Evolutionary conservation across 768 basidiomycete genomes (phyloP).

Genomic region (Chalciporus pseudorubinellus): DNA sequence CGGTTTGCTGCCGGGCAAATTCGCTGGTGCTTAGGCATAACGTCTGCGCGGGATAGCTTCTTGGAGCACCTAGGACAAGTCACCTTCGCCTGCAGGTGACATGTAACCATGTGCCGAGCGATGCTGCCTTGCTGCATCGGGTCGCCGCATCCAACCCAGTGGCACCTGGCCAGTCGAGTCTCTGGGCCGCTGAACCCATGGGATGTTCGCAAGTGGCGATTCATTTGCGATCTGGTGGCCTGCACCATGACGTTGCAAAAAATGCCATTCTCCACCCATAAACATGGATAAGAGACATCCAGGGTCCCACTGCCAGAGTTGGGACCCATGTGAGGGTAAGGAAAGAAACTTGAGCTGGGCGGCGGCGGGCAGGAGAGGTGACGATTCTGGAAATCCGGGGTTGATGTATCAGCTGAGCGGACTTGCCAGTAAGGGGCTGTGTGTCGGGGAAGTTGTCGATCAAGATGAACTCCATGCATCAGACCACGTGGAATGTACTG

Average conservation of each 20-base stretch:
- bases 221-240: conserved; percentile 24
- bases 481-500: neutral
- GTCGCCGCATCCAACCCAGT: conserved; percentile 19
- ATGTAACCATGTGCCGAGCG: conserved; percentile 27
- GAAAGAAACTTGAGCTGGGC: neutral
- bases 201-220: conserved; percentile 24
- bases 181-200: conserved; percentile 25
- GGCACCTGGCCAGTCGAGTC: conserved; percentile 16
- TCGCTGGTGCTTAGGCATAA: conserved; percentile 27
- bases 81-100: conserved; percentile 28
- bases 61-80: conserved; percentile 28
- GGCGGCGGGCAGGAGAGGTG: neutral
- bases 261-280: conserved; percentile 14
- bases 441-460: neutral
- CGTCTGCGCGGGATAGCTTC: conserved; percentile 27
- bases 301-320: neutral
- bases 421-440: neutral
- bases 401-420: neutral
- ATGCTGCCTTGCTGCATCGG: conserved; percentile 29
- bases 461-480: neutral
- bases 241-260: conserved; percentile 17
- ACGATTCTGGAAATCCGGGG: neutral
- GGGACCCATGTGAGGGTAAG: neutral
- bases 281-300: conserved; percentile 15
- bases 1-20: conserved; percentile 21